Base-by-base conservation (phyloP, 352 stramenopile genomes). In the Globisporangium acanthophoron region DNA sequence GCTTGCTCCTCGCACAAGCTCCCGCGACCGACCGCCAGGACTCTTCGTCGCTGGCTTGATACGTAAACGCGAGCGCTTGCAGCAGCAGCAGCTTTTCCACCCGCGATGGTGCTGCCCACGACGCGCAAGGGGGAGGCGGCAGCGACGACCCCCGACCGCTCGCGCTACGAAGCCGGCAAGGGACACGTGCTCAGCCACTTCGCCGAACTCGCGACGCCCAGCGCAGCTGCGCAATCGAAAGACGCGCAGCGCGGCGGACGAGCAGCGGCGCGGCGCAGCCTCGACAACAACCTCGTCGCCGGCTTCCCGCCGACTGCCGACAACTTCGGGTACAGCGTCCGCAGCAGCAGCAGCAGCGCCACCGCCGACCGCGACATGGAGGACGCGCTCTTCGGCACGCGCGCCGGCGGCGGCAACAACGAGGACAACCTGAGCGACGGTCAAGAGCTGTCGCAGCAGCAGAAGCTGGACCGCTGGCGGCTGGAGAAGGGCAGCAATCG, bases 151-250 rank as follows among this genome's bases (percentile, higher is more conserved):
- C 40, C 61, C 20, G 45, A 70, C 43, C 56, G 27, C 29, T 55
- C 33, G 24, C 71, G 59, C 41, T 90, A 87, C 51, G 59, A 85
- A 61, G 69, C 74, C 12, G 77, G 73, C 56, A 85, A 76, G 29
- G 79, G 79, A 54, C 61, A 72, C 56, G 67, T 90, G 39, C 58
- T 90, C n/a, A 70, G 62, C 64, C 77, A 90, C 64, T 90, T 90
- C 54, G 75, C 73, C 0, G 65, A 67, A 21, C 60, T 90, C 18
- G 62, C 72, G 53, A 82, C 75, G 39, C 76, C 77, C 12, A 65
- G 71, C 20, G 52, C 29, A n/a, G 27, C 5, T 8, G 49, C 20
- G 24, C 27, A 46, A 15, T 2, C 12, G 35, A 16, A 18, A 16
- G 47, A 20, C 24, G 18, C 11, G 15, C 40, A 13, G 20, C 12